Evolutionary conservation across 768 basidiomycete species (phyloP), one percentile per base, ranked within the genome.

Genomic region (Agaricus blazei): DNA sequence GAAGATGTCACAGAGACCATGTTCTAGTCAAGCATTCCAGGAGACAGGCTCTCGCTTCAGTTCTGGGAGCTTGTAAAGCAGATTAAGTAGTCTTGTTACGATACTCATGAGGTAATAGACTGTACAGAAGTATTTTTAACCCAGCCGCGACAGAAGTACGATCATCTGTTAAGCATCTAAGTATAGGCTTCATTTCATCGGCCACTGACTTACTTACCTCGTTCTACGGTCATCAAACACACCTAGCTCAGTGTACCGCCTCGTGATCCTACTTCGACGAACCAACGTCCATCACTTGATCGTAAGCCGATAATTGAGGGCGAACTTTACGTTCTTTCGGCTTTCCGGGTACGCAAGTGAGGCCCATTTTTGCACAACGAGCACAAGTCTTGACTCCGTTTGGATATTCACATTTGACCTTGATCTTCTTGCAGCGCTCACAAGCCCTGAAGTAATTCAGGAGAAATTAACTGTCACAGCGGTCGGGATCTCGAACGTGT

Each of bases 351-450:
- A 55, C 19, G 24, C 54, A 55, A 7, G 46, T 55, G 3, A 48
- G 54, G 12, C 47, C 54, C 45, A 55, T 36, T 23, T 48, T 55
- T 26, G 54, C 38, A 19, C 54, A 55, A 23, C 54, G 46, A 23
- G 19, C 12, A 34, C 54, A 55, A 11, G 27, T 43, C 19, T 42
- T 48, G 27, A n/a, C 29, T 27, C 47, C 38, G 19, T 36, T n/a
- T 19, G 54, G 54, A 40, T 55, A 55, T 42, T 55, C 54, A 19
- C 54, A 55, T 49, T 55, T 55, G 14, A 55, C 54, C 15, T 55
- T 55, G 38, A 55, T 48, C 23, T 55, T 55, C n/a, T 31, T 55
- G 54, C 54, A 55, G 4, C 54, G 54, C 47, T 55, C 54, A 15
- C 54, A 55, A 34, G 54, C 54, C 37, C 54, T 52, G 34, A 29